These are phyloP conservation scores for Vickermania spadyakhi DNA, from an alignment of 208 protist genomes.

Conservation along the genomic window DNA sequence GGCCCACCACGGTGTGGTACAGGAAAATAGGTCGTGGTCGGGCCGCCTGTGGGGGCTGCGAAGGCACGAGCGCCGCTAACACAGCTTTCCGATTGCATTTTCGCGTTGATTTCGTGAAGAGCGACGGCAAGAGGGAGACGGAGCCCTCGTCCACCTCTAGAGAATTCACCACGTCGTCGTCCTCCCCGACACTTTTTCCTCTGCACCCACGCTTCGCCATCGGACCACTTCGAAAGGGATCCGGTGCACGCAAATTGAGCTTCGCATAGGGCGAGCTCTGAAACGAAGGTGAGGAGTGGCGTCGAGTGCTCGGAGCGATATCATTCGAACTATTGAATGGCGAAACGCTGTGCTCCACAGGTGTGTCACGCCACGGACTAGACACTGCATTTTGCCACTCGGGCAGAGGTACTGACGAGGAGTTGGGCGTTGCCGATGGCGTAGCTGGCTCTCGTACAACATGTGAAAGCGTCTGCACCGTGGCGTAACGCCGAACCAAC, in stretches of 20 bases:
- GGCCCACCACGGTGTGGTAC: conserved; percentile 28
- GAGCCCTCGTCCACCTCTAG: neutral
- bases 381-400: neutral
- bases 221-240: too few species aligned
- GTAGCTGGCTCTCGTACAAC: too few species aligned
- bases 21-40: conserved; percentile 13
- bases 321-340: neutral
- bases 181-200: too few species aligned
- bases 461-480: neutral
- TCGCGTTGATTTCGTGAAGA: neutral
- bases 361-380: neutral
- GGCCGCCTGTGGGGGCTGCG: neutral
- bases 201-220: too few species aligned
- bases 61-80: neutral
- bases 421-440: too few species aligned
- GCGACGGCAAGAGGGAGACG: neutral
- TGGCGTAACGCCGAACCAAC: neutral
- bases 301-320: neutral
- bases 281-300: neutral
- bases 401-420: too few species aligned
- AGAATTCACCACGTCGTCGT: too few species aligned
- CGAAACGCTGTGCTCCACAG: neutral
- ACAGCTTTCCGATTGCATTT: neutral
- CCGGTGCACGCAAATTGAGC: neutral
- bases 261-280: neutral